Conservation (phyloP, 1,284 basidiomycete genomes). For the Cryptococcus amylolentus region DNA sequence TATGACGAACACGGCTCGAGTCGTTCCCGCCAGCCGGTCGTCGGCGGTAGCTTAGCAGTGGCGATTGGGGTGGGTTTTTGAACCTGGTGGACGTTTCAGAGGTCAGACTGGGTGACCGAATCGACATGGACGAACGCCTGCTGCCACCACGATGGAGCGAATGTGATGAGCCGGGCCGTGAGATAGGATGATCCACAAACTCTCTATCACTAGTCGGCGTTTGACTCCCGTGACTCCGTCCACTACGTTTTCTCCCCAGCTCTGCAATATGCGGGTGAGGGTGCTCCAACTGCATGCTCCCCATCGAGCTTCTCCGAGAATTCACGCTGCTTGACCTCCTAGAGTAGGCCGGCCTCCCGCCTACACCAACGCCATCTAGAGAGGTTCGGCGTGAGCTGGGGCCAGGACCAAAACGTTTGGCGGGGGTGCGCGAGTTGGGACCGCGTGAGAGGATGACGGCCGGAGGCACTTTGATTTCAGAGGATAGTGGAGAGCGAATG, state of each 20-base stretch:
- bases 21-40: slow-evolving; percentile 37
- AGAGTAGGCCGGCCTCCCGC: slow-evolving; percentile 37
- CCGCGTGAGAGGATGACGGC: slow-evolving; percentile 37
- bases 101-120: slow-evolving; percentile 32
- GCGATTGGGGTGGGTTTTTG: slow-evolving; percentile 26
- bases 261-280: slow-evolving; percentile 25
- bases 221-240: slow-evolving; percentile 40
- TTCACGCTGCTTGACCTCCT: slow-evolving; percentile 48
- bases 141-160: slow-evolving; percentile 25
- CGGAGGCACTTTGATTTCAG: slow-evolving; percentile 13
- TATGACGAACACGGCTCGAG: slow-evolving; percentile 39
- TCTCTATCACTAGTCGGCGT: slow-evolving; percentile 49
- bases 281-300: slow-evolving; percentile 37
- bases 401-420: slow-evolving; percentile 17
- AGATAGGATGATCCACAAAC: slow-evolving; percentile 11
- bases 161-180: slow-evolving; percentile 22
- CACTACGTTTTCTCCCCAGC: slow-evolving; percentile 37
- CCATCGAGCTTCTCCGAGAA: slow-evolving; percentile 46
- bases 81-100: slow-evolving; percentile 20
- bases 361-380: slow-evolving; percentile 17
- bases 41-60: slow-evolving; percentile 44
- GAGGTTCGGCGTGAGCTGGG: slow-evolving; percentile 32
- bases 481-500: slow-evolving; percentile 14
- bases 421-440: slow-evolving; percentile 24
- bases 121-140: slow-evolving; percentile 26